Percentiles rank a stretch among this genome's conserved stretches.
Evolutionary conservation across 805 yeast genomes (phyloP).

Genomic region (Ascoidea tarda): DNA sequence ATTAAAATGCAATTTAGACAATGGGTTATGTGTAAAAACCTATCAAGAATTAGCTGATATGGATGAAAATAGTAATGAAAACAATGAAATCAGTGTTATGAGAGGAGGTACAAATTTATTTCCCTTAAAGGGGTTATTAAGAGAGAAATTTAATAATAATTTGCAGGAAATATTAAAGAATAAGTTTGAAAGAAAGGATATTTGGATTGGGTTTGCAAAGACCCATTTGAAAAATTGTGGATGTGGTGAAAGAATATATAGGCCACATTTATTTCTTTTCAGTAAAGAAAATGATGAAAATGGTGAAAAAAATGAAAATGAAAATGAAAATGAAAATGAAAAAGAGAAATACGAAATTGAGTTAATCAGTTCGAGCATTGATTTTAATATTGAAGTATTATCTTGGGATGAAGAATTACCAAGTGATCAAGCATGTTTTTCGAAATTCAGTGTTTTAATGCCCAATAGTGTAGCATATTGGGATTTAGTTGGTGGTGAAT

Average conservation of each 20-base stretch:
- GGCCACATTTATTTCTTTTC: conserved; percentile 17
- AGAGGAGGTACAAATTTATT: background rate
- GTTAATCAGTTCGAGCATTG: background rate
- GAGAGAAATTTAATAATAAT: background rate
- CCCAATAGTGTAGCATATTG: background rate
- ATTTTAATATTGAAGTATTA: background rate
- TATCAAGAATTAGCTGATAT: background rate
- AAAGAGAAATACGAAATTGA: background rate
- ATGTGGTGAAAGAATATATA: conserved; percentile 22
- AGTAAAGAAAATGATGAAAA: background rate
- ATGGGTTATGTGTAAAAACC: background rate
- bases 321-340: too few species aligned
- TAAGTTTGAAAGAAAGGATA: conserved; percentile 9
- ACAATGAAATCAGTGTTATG: conserved; percentile 12
- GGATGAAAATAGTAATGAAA: background rate
- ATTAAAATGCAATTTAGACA: conserved; percentile 6
- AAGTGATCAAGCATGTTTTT: background rate
- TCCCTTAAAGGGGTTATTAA: background rate
- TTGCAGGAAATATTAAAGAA: too few species aligned
- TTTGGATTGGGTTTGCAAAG: conserved; percentile 23
- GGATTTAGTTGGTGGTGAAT: background rate
- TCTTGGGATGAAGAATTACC: background rate
- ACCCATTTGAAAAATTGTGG: conserved; percentile 24
- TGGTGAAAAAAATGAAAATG: too few species aligned
- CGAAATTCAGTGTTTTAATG: background rate